Conservation (phyloP, 805 yeast species). For the Nakazawaea sp. region DNA sequence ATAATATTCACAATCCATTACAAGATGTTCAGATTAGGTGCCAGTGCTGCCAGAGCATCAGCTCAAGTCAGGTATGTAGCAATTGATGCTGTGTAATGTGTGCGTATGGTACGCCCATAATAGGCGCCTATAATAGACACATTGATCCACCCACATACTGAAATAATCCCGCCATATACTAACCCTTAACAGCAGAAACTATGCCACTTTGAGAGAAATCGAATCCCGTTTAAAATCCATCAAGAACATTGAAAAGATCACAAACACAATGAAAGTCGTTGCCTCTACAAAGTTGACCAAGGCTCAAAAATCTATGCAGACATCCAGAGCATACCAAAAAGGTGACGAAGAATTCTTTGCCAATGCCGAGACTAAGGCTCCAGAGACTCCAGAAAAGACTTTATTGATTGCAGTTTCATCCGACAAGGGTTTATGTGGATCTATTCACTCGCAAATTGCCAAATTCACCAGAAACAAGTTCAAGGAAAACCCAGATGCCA, state of each 20-base stretch:
- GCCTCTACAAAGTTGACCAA: constrained; percentile 94
- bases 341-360: constrained; percentile 75
- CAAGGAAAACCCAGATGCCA: constrained; percentile 51
- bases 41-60: constrained; percentile 9
- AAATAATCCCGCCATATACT: too few relatives aligned
- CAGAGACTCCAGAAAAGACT: constrained; percentile 43
- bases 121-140: too few relatives aligned
- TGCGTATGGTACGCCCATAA: too few relatives aligned
- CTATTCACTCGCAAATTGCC: constrained; percentile 92
- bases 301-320: constrained; percentile 92
- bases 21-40: constrained; percentile 12
- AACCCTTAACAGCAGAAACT: constrained; percentile 69
- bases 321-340: constrained; percentile 77
- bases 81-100: too few relatives aligned
- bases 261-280: constrained; percentile 99
- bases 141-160: too few relatives aligned
- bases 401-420: constrained; percentile 86
- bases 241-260: constrained; percentile 97
- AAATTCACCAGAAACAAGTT: constrained; percentile 75
- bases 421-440: constrained; percentile 98
- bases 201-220: constrained; percentile 98
- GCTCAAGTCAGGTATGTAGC: constrained; percentile 12
- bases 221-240: constrained; percentile 97
- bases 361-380: constrained; percentile 67
- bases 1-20: constrained; percentile 1